Evolutionary conservation across 2,329 filamentous ascomycete genomes (phyloP), one percentile per base, ranked within the genome.

Genomic region (Keithomyces neogunnii): DNA sequence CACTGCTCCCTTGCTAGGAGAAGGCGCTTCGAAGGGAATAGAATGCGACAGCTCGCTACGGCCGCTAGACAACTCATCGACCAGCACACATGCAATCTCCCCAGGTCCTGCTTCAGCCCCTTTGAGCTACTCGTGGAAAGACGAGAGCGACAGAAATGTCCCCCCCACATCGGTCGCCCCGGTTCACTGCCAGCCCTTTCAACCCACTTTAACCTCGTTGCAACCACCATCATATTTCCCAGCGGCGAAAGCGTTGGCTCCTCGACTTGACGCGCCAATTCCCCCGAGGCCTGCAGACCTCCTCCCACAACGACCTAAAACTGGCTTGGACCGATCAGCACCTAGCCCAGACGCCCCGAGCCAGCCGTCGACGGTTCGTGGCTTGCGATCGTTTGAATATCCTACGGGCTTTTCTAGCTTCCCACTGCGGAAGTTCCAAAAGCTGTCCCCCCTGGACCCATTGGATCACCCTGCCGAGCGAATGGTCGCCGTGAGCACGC

Each of bases 31-130:
- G 8, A 42, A 75, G 66, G 49, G 69, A 64, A 55, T 61, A 63
- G 19, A 71, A 66, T 47, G 71, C 66, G 45, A 59, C 48, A 75
- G 70, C 50, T 71, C 72, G 1, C 69, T 67, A 28, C 73, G 78
- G 51, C 67, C 69, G 3, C 70, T 79, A 46, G 77, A 75, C 1
- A 78, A 76, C 56, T 82, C 79, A 2, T 78, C 76, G 3, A 73
- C 80, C 0, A 72, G 68, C 32, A 60, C 69, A 7, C 74, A 76
- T 38, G 63, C 73, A 3, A 73, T 83, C 26, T 79, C 78, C 1
- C 77, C 82, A 0, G 83, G 83, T 0, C 83, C 84, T 9, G 84
- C 82, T 0, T 86, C 84, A 2, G 84, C 84, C 2, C 84, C 84
- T 1, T 80, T 81, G 7, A 81, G 72, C 49, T 78, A 81, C 51